phyloP scores from a whole-genome alignment of 2,329 filamentous ascomycete genomes.

The Colletotrichum sp. region DNA sequence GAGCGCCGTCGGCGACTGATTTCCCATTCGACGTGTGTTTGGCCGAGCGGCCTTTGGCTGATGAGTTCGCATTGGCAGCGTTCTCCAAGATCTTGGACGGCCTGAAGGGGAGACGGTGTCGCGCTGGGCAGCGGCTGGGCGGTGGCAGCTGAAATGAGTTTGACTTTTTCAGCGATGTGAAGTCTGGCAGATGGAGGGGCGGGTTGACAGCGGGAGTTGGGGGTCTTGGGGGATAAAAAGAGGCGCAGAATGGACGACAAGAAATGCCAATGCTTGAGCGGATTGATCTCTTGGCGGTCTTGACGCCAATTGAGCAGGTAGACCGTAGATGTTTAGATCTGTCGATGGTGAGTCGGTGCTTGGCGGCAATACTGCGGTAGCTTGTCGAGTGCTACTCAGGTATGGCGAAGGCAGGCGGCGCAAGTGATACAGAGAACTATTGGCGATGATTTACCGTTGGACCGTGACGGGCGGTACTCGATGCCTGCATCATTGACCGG shows the following conservation, averaged over 20 bases:
- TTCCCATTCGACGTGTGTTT: neutral
- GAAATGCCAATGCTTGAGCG: constrained; percentile 12
- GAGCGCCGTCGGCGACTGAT: neutral
- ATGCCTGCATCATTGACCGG: neutral
- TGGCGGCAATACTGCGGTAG: neutral
- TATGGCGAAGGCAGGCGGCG: neutral
- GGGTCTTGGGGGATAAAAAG: neutral
- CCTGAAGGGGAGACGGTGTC: constrained; percentile 2
- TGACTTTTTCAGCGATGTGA: neutral
- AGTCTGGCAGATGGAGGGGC: neutral
- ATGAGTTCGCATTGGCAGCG: neutral
- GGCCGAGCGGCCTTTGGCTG: neutral
- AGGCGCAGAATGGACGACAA: constrained; percentile 12
- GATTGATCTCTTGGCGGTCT: constrained; percentile 10
- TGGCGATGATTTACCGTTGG: neutral
- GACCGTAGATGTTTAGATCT: neutral
- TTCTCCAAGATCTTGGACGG: neutral
- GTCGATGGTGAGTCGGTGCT: neutral
- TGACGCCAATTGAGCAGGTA: neutral
- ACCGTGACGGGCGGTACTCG: neutral
- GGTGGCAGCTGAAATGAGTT: neutral
- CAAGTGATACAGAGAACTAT: neutral
- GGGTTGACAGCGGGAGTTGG: neutral
- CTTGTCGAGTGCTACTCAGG: neutral
- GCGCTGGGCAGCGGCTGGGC: constrained; percentile 14